Percentiles rank a stretch among this genome's conserved stretches.
These are phyloP conservation scores for Simmondsia chinensis DNA, from an alignment of 148 eudicot species.

Conservation along the genomic window DNA sequence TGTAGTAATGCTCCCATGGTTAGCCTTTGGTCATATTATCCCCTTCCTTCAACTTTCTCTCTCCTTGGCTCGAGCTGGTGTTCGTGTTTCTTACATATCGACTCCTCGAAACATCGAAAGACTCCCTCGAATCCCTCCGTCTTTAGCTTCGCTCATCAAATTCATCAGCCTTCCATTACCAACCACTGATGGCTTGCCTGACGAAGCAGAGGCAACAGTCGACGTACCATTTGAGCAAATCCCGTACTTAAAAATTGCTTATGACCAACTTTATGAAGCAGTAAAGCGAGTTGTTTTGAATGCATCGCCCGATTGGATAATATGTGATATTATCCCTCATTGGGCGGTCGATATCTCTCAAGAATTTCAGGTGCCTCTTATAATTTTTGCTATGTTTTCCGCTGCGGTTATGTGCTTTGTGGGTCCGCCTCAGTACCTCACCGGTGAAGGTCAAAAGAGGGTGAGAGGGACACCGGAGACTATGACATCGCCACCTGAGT, in stretches of 20 bases:
- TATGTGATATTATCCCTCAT: constrained; percentile 16
- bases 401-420: not conserved
- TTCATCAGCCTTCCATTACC: constrained; percentile 16
- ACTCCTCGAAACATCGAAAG: constrained; percentile 31
- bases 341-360: constrained; percentile 15
- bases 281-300: constrained; percentile 6
- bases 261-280: constrained; percentile 14
- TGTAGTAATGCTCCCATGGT: constrained; percentile 11
- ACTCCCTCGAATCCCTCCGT: constrained; percentile 20
- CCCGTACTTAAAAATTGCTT: constrained; percentile 19
- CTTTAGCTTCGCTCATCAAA: not conserved
- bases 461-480: constrained; percentile 5
- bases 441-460: constrained; percentile 1
- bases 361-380: not conserved
- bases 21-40: constrained; percentile 23
- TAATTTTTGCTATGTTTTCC: not conserved
- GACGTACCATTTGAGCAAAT: constrained; percentile 14
- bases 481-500: constrained; percentile 6
- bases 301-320: constrained; percentile 22
- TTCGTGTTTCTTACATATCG: constrained; percentile 21
- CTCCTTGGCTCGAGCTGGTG: constrained; percentile 19
- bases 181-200: constrained; percentile 6
- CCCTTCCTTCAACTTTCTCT: constrained; percentile 19
- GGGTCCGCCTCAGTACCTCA: constrained; percentile 12
- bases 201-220: constrained; percentile 18